Evolutionary conservation across 441 rosid species (phyloP).

Genomic region (Gossypium lobatum): DNA sequence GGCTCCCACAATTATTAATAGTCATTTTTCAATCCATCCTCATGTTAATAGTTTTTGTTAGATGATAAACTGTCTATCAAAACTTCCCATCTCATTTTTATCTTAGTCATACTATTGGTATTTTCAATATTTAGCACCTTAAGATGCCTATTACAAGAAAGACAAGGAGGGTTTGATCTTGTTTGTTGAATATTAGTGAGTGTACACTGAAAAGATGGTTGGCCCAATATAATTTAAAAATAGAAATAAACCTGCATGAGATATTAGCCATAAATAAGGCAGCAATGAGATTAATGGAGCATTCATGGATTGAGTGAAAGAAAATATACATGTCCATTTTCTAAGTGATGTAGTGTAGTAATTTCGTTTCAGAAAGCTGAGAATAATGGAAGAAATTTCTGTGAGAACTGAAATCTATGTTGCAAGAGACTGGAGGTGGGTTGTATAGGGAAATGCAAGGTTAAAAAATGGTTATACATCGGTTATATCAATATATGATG

Average conservation of each 20-base stretch:
- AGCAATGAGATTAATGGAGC: not conserved
- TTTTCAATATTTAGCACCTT: not conserved
- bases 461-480: not conserved
- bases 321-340: not conserved
- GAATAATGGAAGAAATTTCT: slow-evolving; percentile 7
- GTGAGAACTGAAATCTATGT: not conserved
- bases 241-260: not conserved
- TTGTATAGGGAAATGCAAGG: not conserved
- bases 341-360: not conserved
- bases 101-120: not conserved
- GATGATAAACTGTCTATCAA: not conserved
- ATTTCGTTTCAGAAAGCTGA: slow-evolving; percentile 2
- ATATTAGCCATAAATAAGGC: not conserved
- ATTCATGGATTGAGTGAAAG: not conserved
- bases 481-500: not conserved
- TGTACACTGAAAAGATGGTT: not conserved
- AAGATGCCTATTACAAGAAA: not conserved
- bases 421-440: slow-evolving; percentile 1
- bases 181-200: not conserved
- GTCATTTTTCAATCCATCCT: not conserved
- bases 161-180: not conserved
- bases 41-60: not conserved
- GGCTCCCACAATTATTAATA: not conserved
- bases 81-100: not conserved
- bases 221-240: not conserved